Conservation (phyloP, 176 grass and related monocot species). For the Paspalum vaginatum region DNA sequence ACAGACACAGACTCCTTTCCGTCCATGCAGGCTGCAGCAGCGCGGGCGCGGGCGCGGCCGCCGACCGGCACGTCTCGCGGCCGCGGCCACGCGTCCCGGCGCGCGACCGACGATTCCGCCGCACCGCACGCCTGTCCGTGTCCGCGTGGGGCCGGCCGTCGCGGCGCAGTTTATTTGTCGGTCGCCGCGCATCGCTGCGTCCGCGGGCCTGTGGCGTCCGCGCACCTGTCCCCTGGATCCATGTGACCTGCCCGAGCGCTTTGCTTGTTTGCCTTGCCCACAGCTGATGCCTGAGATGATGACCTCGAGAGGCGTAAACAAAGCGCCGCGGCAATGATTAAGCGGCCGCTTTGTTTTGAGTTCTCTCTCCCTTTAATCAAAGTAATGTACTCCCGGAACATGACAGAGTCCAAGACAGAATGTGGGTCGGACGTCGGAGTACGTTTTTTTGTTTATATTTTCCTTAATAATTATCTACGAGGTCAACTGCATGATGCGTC, state of each 20-base stretch:
- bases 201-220: background rate
- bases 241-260: background rate
- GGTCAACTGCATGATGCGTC: background rate
- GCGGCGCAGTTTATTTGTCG: background rate
- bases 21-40: no score
- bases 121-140: constrained; percentile 3
- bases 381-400: background rate
- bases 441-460: background rate
- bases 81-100: background rate
- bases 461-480: background rate
- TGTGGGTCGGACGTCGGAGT: background rate
- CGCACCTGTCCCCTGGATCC: background rate
- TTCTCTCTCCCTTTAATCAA: background rate
- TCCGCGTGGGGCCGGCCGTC: background rate
- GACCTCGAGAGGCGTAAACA: background rate
- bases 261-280: no score
- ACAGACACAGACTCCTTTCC: no score
- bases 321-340: background rate
- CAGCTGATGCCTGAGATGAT: background rate
- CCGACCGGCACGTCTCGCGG: background rate
- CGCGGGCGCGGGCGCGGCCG: no score
- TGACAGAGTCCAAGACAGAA: background rate
- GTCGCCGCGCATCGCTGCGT: background rate
- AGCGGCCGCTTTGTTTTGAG: background rate
- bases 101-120: constrained; percentile 31